Base-by-base conservation (phyloP, 345 rosid genomes). In the Syzygium jambos region DNA sequence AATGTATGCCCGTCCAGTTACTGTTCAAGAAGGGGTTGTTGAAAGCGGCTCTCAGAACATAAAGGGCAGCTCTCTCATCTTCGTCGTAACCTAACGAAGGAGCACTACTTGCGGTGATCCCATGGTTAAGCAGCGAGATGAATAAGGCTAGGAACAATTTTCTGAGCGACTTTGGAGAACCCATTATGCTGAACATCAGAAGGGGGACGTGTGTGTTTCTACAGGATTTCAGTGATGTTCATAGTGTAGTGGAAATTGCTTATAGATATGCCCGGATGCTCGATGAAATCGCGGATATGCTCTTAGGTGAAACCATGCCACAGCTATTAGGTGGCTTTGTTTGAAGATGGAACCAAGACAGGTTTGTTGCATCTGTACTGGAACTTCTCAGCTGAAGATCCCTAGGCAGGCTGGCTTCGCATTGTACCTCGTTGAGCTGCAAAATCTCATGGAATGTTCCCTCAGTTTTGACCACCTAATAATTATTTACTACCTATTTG, bases 1-100 rank as follows among this genome's bases (percentile, higher is more conserved):
- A 94, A 2, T 59, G 94, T 61, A 90, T 84, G 63, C 94, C 92
- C 5, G 85, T 90, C 96, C 96, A 94, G 87, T 93, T 91, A 41
- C 15, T 17, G 34, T 91, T 89, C 4, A 93, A 85, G 80, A 91
- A 90, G 13, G 93, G 83, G 89, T 89, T 68, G 56, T 91, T 89
- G 78, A 93, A 92, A 51, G 6, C 87, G 78, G 84, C 78, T 88
- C 91, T 92, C 22, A 93, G 92, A 52, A 90, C 91, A 29, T 59
- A 85, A 21, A 94, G 90, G 13, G 93, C 93, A 9, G 86, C 63
- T 52, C 78, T 86, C 87, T 93, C 96, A 38, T 86, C 88, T 38
- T 55, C 51, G 86, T 87, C 52, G 2, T 86, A 65, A 23, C 86
- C 85, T 57, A 51, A 11, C 1, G 85, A 52, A 87, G 85, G 80